Conservation (phyloP, 2,329 filamentous ascomycete genomes). For the Aspergillus versicolor region DNA sequence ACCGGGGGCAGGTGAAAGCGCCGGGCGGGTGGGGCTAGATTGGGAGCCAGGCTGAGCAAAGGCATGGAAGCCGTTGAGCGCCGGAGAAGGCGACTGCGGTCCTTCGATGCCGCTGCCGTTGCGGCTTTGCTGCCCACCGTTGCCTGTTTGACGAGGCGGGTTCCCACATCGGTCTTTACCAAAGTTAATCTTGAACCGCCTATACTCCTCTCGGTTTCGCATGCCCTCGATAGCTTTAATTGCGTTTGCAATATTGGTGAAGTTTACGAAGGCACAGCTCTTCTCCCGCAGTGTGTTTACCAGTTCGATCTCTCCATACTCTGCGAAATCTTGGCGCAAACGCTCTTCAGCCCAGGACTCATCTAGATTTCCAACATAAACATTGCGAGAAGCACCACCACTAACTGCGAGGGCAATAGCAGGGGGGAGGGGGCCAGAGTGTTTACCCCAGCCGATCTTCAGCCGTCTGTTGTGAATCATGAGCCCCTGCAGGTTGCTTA, state of each 20-base stretch:
- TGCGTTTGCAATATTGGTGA: slow-evolving; percentile 98
- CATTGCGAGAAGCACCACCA: slow-evolving; percentile 94
- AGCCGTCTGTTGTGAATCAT: slow-evolving; percentile 99
- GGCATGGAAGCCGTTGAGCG: slow-evolving; percentile 57
- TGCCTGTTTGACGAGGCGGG: slow-evolving; percentile 81
- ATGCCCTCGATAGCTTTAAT: slow-evolving; percentile 99
- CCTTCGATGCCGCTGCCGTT: slow-evolving; percentile 55
- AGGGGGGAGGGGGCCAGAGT: slow-evolving; percentile 91
- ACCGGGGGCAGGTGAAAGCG: slow-evolving; percentile 53
- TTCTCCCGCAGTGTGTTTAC: slow-evolving; percentile 97
- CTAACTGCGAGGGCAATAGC: slow-evolving; percentile 95
- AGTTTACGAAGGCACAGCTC: slow-evolving; percentile 99
- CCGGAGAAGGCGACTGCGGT: slow-evolving; percentile 54
- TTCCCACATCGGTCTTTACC: slow-evolving; percentile 98
- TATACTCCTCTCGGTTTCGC: slow-evolving; percentile 92
- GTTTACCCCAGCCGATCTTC: slow-evolving; percentile 99
- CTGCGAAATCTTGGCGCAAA: slow-evolving; percentile 91
- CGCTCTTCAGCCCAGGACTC: slow-evolving; percentile 97
- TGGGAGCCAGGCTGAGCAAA: slow-evolving; percentile 56
- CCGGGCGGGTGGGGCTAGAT: slow-evolving; percentile 61
- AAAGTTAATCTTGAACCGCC: slow-evolving; percentile 99
- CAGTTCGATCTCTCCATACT: slow-evolving; percentile 96
- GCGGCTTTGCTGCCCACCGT: slow-evolving; percentile 65
- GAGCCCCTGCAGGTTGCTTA: slow-evolving; percentile 94
- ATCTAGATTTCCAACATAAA: slow-evolving; percentile 96